A percentile compares a stretch with the other conserved stretches of the same genome.
These are phyloP conservation scores for Lolium multiflorum DNA, from an alignment of 176 grass and related monocot genomes.

Conservation along the genomic window DNA sequence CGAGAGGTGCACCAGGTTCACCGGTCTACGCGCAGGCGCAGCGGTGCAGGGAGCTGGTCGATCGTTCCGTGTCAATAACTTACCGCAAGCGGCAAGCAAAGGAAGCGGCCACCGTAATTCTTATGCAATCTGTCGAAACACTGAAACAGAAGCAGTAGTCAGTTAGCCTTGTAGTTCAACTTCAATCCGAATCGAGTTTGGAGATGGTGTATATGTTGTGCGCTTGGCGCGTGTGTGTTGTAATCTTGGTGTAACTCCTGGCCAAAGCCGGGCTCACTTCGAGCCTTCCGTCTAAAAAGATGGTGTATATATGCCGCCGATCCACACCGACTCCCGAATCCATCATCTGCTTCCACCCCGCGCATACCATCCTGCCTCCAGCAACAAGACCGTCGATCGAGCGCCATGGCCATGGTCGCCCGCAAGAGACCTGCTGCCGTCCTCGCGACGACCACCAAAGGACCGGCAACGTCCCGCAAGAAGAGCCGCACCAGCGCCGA, in stretches of 20 bases:
- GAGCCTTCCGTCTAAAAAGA: too few species aligned
- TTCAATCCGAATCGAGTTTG: background rate
- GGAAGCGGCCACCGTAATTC: background rate
- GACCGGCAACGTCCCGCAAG: background rate
- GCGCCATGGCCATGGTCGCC: background rate
- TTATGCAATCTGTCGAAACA: background rate
- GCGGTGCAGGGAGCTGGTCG: too few species aligned
- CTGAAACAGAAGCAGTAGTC: background rate
- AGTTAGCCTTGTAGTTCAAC: background rate
- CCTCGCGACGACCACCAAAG: background rate
- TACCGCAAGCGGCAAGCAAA: background rate
- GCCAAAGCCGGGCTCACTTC: too few species aligned
- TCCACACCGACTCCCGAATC: background rate
- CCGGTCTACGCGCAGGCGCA: too few species aligned
- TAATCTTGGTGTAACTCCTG: too few species aligned
- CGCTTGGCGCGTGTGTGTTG: too few species aligned
- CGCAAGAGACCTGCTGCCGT: slow-evolving; percentile 17
- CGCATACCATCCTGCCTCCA: background rate
- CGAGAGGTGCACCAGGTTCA: too few species aligned
- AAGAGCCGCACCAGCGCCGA: background rate
- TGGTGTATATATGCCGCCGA: too few species aligned
- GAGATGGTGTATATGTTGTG: too few species aligned
- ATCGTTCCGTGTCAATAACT: too few species aligned
- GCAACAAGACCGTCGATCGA: background rate
- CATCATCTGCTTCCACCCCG: background rate